These are phyloP conservation scores for Colletotrichum sp. DNA, from an alignment of 2,329 filamentous ascomycete genomes.

Conservation along the genomic window DNA sequence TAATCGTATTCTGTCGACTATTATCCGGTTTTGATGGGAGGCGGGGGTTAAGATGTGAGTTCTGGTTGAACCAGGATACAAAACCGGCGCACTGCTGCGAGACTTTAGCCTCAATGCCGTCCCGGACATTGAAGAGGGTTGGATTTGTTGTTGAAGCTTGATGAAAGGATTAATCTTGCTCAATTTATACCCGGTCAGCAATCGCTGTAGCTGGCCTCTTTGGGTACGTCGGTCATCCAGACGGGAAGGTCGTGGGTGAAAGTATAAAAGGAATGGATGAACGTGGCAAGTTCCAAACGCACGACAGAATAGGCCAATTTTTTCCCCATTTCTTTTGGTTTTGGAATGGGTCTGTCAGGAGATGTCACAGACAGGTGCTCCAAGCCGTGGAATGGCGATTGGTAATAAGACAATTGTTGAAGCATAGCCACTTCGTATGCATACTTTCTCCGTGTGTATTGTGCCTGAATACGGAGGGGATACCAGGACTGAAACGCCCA, in stretches of 20 bases:
- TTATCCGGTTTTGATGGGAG: background rate
- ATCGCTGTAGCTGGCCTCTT: fast-evolving
- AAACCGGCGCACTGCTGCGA: too few relatives aligned
- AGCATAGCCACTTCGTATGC: background rate
- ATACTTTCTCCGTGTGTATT: background rate
- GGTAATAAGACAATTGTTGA: fast-evolving
- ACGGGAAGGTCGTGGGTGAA: background rate
- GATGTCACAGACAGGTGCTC: background rate
- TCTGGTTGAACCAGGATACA: too few relatives aligned
- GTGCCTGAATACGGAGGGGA: background rate
- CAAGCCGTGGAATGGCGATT: background rate
- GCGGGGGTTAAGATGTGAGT: too few relatives aligned
- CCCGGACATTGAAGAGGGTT: too few relatives aligned
- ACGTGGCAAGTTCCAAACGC: background rate
- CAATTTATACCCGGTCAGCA: background rate
- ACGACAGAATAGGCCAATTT: background rate
- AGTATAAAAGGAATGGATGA: background rate
- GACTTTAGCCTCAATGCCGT: too few relatives aligned
- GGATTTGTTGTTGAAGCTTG: too few relatives aligned
- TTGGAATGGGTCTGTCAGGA: background rate
- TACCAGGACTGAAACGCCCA: background rate
- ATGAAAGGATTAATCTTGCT: background rate
- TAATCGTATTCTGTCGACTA: fast-evolving
- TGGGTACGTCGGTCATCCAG: background rate
- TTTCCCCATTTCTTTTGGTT: too few relatives aligned